Percentiles rank a stretch among this genome's conserved stretches.
Conservation (phyloP, 148 eudicot species). For the Cornus kousa region DNA sequence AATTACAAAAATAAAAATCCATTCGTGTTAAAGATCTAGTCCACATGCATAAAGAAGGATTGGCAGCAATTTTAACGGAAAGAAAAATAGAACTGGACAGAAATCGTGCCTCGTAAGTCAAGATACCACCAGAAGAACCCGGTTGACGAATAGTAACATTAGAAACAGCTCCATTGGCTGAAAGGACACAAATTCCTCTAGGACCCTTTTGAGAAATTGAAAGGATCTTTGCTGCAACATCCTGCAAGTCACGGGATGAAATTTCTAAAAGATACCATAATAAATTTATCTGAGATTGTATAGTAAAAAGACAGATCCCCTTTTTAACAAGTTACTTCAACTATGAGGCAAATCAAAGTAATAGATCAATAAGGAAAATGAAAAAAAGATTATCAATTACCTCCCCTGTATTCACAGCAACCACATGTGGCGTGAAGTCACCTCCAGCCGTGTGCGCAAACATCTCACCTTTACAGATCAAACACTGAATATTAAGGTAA, state of each 20-base stretch:
- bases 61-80: neutral
- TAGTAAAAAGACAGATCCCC: neutral
- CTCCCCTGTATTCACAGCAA: constrained; percentile 64
- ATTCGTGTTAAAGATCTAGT: no score
- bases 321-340: neutral
- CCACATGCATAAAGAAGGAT: neutral
- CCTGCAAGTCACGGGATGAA: constrained; percentile 38
- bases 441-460: constrained; percentile 60
- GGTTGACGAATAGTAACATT: constrained; percentile 74
- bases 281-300: neutral
- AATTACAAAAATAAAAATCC: neutral
- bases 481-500: constrained; percentile 8
- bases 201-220: constrained; percentile 53
- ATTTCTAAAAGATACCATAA: neutral
- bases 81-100: neutral
- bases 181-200: constrained; percentile 59
- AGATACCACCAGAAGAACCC: constrained; percentile 62
- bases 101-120: constrained; percentile 63
- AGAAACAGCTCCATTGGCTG: constrained; percentile 77
- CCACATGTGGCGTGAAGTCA: constrained; percentile 63
- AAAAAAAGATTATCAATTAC: constrained; percentile 20
- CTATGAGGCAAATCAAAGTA: neutral
- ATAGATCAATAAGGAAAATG: neutral
- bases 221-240: constrained; percentile 56
- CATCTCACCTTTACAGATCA: constrained; percentile 57